Percentiles rank a stretch among this genome's conserved stretches.
These are phyloP conservation scores for Benincasa hispida DNA, from an alignment of 306 rosid genomes.

Conservation along the genomic window DNA sequence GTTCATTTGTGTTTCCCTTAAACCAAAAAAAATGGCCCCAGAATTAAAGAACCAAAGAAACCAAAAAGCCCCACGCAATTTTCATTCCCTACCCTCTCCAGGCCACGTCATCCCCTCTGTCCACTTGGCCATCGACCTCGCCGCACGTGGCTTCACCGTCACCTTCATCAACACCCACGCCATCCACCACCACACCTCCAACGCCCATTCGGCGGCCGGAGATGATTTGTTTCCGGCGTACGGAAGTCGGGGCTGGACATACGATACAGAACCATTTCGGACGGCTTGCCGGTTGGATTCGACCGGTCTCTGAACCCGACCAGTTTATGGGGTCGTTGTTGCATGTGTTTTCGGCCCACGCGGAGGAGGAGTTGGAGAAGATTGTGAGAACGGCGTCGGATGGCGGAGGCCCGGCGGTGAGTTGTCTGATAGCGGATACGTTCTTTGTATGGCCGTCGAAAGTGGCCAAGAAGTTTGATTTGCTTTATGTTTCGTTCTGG, in stretches of 20 bases:
- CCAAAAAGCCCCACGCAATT: conserved; percentile 37
- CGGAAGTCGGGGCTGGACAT: conserved; percentile 30
- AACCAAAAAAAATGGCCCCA: conserved; percentile 9
- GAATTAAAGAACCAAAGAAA: neutral
- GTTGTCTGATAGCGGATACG: conserved; percentile 36
- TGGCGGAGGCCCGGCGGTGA: conserved; percentile 7
- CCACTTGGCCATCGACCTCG: conserved; percentile 43
- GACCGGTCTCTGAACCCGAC: conserved; percentile 47
- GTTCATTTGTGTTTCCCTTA: no score
- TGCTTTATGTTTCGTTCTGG: conserved; percentile 35
- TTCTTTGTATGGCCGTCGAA: conserved; percentile 45
- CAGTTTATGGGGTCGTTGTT: conserved; percentile 32
- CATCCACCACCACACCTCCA: conserved; percentile 35
- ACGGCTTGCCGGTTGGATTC: conserved; percentile 37
- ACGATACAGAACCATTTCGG: conserved; percentile 36
- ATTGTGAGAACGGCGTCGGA: conserved; percentile 4
- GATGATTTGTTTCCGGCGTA: conserved; percentile 18
- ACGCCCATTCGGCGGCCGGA: conserved; percentile 11
- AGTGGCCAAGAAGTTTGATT: conserved; percentile 29
- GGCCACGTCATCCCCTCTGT: conserved; percentile 53
- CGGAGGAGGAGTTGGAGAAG: conserved; percentile 22
- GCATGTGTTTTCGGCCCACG: conserved; percentile 29
- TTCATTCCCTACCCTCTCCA: conserved; percentile 47
- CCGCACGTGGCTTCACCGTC: conserved; percentile 38
- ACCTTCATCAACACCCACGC: conserved; percentile 44